Base-by-base conservation (phyloP, 164 flowering plant genomes). In the Vitis cinerea region DNA sequence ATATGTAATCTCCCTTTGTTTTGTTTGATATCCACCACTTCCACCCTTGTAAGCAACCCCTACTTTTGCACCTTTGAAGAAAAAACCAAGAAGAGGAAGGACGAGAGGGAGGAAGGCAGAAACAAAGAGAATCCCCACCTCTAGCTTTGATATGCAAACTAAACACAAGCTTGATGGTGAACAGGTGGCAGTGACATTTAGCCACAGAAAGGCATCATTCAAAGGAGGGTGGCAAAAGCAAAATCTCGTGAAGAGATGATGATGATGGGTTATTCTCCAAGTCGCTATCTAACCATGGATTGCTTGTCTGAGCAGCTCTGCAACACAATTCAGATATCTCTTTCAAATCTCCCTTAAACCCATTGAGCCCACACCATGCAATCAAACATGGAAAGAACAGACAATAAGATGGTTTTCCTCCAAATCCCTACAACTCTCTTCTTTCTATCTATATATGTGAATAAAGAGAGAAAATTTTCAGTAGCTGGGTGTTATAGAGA, bases 261-360 rank as follows among this genome's bases (percentile, higher is more conserved):
- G 80, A 77, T 79, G 82, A 75, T 78, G 65, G 78, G 68, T 76
- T 72, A 74, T 75, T 68, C 77, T 75, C 79, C 66, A 73, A 76
- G 83, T 86, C 80, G 61, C 83, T 81, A 76, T 83, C 88, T 81
- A 68, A 72, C 79, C 72, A 73, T 80, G 84, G 85, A 76, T 81
- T 79, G 76, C 83, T 85, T 83, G 80, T 87, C 83, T 85, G 81
- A 81, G 72, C 74, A 72, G n/a, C 68, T 72, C 80, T 80, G 81
- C 78, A 65, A 65, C 59, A 63, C 47, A 76, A 72, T 73, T 71
- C 75, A 79, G 77, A 74, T 17, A 71, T 69, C 71, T 74, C 72
- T 75, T 76, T 72, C 68, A 57, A 16, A 23, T 68, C 63, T 71
- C 66, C 70, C 65, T 55, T 11, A 30, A 60, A 47, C 64, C 65